Percentiles rank a stretch among this genome's conserved stretches.
phyloP scores from a whole-genome alignment of 2,329 filamentous ascomycete species.

The Aspergillus quadrilineatus region DNA sequence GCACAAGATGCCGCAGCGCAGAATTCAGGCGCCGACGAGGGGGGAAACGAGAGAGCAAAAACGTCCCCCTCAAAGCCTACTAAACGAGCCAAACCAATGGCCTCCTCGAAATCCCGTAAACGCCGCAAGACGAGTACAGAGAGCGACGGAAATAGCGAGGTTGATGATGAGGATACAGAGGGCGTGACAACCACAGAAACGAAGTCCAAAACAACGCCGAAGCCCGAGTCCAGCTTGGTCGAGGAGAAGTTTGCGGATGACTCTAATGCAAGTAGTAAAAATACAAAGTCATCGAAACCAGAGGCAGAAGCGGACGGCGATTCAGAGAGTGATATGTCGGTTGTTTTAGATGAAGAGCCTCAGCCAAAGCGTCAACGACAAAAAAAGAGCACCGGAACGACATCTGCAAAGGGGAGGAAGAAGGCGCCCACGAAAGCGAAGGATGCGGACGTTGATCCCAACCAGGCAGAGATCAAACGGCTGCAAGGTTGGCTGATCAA shows the following conservation, averaged over 20 bases:
- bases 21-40: conserved; percentile 13
- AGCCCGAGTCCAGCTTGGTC: conserved; percentile 7
- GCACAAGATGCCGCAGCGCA: conserved; percentile 29
- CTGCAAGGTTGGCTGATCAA: conserved; percentile 83
- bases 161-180: conserved; percentile 23
- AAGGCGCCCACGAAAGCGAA: conserved; percentile 41
- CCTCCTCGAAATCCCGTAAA: conserved; percentile 30
- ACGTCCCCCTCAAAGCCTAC: conserved; percentile 20
- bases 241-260: conserved; percentile 14
- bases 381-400: conserved; percentile 31
- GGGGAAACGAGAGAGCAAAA: conserved; percentile 11
- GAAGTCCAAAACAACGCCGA: conserved; percentile 10
- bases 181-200: conserved; percentile 18
- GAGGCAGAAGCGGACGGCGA: conserved; percentile 44
- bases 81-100: conserved; percentile 31
- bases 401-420: conserved; percentile 32
- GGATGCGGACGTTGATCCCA: conserved; percentile 54
- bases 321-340: conserved; percentile 67
- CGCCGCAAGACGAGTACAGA: conserved; percentile 34
- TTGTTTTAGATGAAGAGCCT: conserved; percentile 71
- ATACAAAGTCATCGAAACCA: conserved; percentile 22
- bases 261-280: conserved; percentile 16
- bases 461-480: conserved; percentile 80
- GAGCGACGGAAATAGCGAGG: conserved; percentile 16
- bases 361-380: conserved; percentile 57